Evolutionary conservation across 2,329 filamentous ascomycete genomes (phyloP).

Genomic region (Juglanconis oblonga): DNA sequence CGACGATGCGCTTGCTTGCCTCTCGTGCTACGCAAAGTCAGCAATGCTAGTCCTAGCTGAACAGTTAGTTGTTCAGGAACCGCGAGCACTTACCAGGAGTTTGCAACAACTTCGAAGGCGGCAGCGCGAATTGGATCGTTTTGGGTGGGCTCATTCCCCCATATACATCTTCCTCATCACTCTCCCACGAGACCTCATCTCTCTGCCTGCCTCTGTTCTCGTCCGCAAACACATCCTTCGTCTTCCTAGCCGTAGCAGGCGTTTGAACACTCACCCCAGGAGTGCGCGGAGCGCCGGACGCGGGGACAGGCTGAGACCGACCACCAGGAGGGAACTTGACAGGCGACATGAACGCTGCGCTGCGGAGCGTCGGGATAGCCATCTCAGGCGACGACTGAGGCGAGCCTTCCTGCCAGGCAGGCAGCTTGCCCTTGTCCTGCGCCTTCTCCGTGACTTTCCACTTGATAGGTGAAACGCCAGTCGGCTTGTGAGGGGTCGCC

Average conservation of each 20-base stretch:
- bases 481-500: slow-evolving; percentile 74
- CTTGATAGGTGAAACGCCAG: slow-evolving; percentile 46
- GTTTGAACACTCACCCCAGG: slow-evolving; percentile 87
- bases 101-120: slow-evolving; percentile 72
- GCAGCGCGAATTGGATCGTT: slow-evolving; percentile 82
- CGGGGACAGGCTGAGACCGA: slow-evolving; percentile 25
- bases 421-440: slow-evolving; percentile 30
- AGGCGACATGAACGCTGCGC: slow-evolving; percentile 82
- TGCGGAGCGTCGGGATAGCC: slow-evolving; percentile 76
- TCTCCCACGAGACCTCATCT: slow-evolving; percentile 66
- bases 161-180: slow-evolving; percentile 66
- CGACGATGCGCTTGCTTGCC: slow-evolving; percentile 77
- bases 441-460: slow-evolving; percentile 31
- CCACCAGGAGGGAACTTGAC: slow-evolving; percentile 38
- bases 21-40: slow-evolving; percentile 58
- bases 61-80: background rate
- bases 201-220: slow-evolving; percentile 29
- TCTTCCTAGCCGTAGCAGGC: slow-evolving; percentile 54
- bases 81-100: slow-evolving; percentile 62
- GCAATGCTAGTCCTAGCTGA: background rate
- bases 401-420: slow-evolving; percentile 50
- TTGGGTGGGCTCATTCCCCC: slow-evolving; percentile 86
- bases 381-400: slow-evolving; percentile 74
- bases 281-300: slow-evolving; percentile 56
- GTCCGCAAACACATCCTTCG: slow-evolving; percentile 46